These are phyloP conservation scores for Croton setiger DNA, from an alignment of 441 rosid species.

Conservation along the genomic window DNA sequence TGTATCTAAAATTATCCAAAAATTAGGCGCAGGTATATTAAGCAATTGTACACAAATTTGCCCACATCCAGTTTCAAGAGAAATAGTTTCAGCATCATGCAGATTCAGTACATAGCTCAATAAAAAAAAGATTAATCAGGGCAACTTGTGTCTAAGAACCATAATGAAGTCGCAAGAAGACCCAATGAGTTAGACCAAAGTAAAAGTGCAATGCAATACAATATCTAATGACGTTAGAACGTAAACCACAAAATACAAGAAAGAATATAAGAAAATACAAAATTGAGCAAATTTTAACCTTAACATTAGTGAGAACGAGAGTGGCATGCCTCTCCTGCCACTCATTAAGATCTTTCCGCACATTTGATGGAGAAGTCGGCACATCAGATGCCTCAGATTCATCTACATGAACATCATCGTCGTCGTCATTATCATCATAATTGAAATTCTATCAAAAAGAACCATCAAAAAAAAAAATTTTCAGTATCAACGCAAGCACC, in stretches of 20 bases:
- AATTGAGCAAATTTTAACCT: slow-evolving; percentile 37
- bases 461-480: neutral
- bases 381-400: slow-evolving; percentile 44
- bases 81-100: neutral
- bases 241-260: neutral
- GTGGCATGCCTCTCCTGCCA: slow-evolving; percentile 91
- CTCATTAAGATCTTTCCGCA: slow-evolving; percentile 68
- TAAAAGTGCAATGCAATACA: neutral
- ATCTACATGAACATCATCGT: slow-evolving; percentile 26
- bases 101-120: neutral
- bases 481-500: slow-evolving; percentile 24
- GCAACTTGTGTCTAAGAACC: neutral
- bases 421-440: neutral
- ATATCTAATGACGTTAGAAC: neutral
- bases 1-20: neutral
- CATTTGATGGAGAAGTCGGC: slow-evolving; percentile 35
- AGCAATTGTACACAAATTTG: neutral
- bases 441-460: neutral
- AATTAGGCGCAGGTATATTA: neutral
- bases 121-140: neutral
- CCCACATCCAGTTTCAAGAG: neutral
- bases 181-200: neutral
- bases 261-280: neutral
- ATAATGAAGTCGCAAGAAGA: neutral
- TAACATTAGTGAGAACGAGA: slow-evolving; percentile 62